Percentiles rank a stretch among this genome's conserved stretches.
Conservation (phyloP, 2,329 filamentous ascomycete species). For the Coniochaeta sp. region DNA sequence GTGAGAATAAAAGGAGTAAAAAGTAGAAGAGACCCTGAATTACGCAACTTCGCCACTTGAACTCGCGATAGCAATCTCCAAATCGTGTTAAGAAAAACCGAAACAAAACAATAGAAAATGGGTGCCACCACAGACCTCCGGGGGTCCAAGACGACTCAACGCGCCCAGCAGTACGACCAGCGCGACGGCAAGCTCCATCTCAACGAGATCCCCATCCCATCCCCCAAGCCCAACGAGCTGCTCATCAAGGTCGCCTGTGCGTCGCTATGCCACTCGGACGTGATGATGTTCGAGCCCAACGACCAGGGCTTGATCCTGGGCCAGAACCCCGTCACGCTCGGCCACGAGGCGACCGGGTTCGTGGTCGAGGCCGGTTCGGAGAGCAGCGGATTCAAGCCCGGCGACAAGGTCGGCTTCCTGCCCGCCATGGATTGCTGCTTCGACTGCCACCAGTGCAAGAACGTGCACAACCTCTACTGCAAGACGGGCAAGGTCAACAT, state of each 20-base stretch:
- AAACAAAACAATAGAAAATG: background rate
- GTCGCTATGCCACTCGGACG: constrained; percentile 1
- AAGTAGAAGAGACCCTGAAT: background rate
- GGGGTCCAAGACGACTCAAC: background rate
- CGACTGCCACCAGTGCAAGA: constrained; percentile 14
- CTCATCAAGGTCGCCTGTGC: background rate
- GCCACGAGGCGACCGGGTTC: constrained; percentile 60
- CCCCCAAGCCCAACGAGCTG: background rate
- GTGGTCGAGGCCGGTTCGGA: constrained; percentile 49
- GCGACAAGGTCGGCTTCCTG: constrained; percentile 45
- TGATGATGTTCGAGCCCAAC: constrained; percentile 3
- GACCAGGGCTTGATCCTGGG: background rate
- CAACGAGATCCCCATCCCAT: constrained; percentile 1
- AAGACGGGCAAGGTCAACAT: constrained; percentile 14
- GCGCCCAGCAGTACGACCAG: background rate
- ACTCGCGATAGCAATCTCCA: background rate
- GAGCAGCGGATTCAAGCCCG: constrained; percentile 49
- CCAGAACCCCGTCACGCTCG: constrained; percentile 20
- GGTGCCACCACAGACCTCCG: background rate
- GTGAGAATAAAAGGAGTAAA: background rate
- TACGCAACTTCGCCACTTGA: background rate
- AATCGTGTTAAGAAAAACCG: background rate
- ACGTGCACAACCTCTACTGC: constrained; percentile 16
- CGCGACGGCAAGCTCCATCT: background rate
- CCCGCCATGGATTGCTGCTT: constrained; percentile 16